Conservation (phyloP, 108 stramenopile species). For the Nannochloropsis salina region DNA sequence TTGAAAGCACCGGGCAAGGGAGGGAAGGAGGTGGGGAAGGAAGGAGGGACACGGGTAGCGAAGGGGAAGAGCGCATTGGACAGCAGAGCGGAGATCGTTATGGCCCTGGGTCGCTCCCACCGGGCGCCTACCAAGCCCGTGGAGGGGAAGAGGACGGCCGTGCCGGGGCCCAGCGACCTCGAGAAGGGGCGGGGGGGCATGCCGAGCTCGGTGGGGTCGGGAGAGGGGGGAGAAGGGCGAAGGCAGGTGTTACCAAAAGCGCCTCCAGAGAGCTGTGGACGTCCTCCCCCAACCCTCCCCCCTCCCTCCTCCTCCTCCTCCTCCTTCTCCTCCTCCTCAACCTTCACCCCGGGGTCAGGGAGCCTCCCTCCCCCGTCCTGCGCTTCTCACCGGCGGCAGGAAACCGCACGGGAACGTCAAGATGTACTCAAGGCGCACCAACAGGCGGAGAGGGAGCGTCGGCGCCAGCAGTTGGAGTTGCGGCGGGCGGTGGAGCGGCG, state of each 20-base stretch:
- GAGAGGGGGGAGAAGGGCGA: not conserved
- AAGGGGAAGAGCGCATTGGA: no score
- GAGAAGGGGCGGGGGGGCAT: not conserved
- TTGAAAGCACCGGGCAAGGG: no score
- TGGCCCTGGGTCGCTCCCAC: no score
- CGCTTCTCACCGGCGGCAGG: not conserved
- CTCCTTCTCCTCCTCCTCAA: not conserved
- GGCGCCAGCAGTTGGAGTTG: not conserved
- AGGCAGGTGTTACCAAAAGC: not conserved
- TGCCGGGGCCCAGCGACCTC: not conserved
- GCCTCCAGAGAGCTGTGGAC: no score
- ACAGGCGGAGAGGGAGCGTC: not conserved
- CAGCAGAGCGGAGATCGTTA: no score
- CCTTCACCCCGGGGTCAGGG: not conserved
- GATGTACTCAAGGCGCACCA: not conserved
- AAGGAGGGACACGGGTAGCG: no score
- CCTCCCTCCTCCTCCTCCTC: not conserved
- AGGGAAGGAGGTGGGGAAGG: no score
- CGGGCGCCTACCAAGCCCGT: no score
- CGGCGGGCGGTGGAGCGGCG: conserved; percentile 5
- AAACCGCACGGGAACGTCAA: not conserved
- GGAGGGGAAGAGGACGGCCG: not conserved
- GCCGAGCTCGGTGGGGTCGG: not conserved
- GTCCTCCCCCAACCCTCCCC: no score
- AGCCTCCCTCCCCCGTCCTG: not conserved